These are phyloP conservation scores for Globisporangium yorkense DNA, from an alignment of 352 stramenopile species.

Conservation along the genomic window DNA sequence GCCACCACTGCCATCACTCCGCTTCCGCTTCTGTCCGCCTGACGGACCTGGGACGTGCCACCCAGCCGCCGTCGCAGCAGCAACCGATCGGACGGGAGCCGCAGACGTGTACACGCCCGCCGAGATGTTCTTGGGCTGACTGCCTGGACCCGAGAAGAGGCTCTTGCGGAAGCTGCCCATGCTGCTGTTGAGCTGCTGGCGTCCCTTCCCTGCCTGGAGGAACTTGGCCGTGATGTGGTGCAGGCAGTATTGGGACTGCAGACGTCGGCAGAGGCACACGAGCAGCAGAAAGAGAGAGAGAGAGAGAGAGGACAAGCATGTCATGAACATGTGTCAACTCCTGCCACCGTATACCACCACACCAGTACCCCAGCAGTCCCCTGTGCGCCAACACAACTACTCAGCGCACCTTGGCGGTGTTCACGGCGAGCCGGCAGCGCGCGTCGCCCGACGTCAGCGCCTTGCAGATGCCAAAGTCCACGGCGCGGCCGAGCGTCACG, in stretches of 20 bases:
- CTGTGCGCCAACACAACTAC: too few relatives aligned
- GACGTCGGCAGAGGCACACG: neutral
- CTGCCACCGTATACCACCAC: too few relatives aligned
- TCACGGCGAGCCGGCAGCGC: constrained; percentile 66
- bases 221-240: constrained; percentile 75
- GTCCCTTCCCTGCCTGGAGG: constrained; percentile 56
- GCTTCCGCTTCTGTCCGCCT: constrained; percentile 50
- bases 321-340: too few relatives aligned
- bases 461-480: constrained; percentile 81
- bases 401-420: constrained; percentile 49
- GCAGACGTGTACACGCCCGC: constrained; percentile 61
- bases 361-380: too few relatives aligned
- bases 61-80: constrained; percentile 4
- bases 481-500: constrained; percentile 47
- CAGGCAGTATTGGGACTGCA: constrained; percentile 65
- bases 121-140: constrained; percentile 70
- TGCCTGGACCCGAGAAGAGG: constrained; percentile 38
- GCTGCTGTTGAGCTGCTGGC: constrained; percentile 29
- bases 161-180: constrained; percentile 58
- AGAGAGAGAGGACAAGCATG: neutral
- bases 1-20: constrained; percentile 18
- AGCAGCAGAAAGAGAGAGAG: neutral
- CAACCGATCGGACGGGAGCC: constrained; percentile 9
- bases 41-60: constrained; percentile 18
- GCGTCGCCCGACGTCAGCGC: constrained; percentile 48